Conservation (phyloP, 176 grass and related monocot genomes). For the Carex pumila region DNA sequence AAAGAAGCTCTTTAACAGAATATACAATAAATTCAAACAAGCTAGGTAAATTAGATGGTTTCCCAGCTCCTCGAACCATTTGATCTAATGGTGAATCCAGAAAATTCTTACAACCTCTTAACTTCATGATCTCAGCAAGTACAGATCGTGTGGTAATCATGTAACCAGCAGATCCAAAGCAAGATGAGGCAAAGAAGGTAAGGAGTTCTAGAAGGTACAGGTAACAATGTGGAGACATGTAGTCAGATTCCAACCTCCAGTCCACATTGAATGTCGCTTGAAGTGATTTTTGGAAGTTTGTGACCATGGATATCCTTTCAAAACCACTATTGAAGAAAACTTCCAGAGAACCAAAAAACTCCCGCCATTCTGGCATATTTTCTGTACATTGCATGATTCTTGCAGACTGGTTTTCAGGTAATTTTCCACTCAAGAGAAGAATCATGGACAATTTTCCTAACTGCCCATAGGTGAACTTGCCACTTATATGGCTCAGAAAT, state of each 20-base stretch:
- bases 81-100: constrained; percentile 29
- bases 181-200: constrained; percentile 37
- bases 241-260: constrained; percentile 30
- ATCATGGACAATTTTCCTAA: constrained; percentile 38
- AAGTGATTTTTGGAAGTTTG: constrained; percentile 35
- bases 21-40: constrained; percentile 20
- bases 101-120: constrained; percentile 33
- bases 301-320: constrained; percentile 21
- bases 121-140: constrained; percentile 44
- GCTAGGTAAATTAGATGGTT: not conserved
- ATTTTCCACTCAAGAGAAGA: constrained; percentile 33
- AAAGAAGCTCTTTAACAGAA: constrained; percentile 21
- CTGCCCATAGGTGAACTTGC: constrained; percentile 36
- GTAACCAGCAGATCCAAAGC: constrained; percentile 10
- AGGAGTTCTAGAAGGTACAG: constrained; percentile 57
- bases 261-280: constrained; percentile 18
- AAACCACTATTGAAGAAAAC: constrained; percentile 32
- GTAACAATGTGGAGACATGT: constrained; percentile 46
- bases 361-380: constrained; percentile 25
- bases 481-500: not conserved
- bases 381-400: constrained; percentile 21
- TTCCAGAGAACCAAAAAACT: constrained; percentile 34
- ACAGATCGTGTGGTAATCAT: constrained; percentile 45
- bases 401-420: constrained; percentile 15
- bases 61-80: not conserved